These are phyloP conservation scores for Lentinula aciculospora DNA, from an alignment of 768 basidiomycete genomes.

Conservation along the genomic window DNA sequence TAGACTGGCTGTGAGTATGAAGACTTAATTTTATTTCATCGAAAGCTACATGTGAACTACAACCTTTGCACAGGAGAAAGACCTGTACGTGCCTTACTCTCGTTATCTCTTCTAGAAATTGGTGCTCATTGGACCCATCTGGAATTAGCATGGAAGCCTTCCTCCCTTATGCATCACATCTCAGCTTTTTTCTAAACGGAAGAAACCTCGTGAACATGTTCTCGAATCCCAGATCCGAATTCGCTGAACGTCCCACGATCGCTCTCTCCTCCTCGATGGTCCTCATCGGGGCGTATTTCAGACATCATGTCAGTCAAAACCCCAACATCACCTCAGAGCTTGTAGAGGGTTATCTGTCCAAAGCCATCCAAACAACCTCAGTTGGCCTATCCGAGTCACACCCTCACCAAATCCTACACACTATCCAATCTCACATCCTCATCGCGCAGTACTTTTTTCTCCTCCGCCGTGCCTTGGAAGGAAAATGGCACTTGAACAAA, in stretches of 20 bases:
- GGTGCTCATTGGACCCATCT: too few relatives aligned
- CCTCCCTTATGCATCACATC: constrained; percentile 18
- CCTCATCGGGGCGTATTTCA: constrained; percentile 18
- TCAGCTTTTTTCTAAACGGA: constrained; percentile 30
- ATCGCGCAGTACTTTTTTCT: constrained; percentile 36
- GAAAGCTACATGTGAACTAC: too few relatives aligned
- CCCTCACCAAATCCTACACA: constrained; percentile 20
- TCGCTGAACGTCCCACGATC: constrained; percentile 21
- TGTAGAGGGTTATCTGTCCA: constrained; percentile 16
- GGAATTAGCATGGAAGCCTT: constrained; percentile 3
- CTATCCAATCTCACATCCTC: constrained; percentile 31
- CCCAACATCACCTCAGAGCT: neutral
- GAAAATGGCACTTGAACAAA: constrained; percentile 30
- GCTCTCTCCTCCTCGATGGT: constrained; percentile 18
- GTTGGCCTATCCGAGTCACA: constrained; percentile 22
- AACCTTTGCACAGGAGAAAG: neutral
- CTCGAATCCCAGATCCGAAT: constrained; percentile 21
- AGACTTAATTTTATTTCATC: too few relatives aligned
- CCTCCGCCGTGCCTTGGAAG: constrained; percentile 32
- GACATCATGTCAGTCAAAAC: constrained; percentile 12
- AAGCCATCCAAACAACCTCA: constrained; percentile 22
- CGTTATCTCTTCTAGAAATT: too few relatives aligned
- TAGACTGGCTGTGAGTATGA: too few relatives aligned
- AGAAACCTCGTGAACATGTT: constrained; percentile 33
- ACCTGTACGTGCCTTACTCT: neutral